Base-by-base conservation (phyloP, 495 filamentous ascomycete genomes). In the Talaromyces stipitatus region DNA sequence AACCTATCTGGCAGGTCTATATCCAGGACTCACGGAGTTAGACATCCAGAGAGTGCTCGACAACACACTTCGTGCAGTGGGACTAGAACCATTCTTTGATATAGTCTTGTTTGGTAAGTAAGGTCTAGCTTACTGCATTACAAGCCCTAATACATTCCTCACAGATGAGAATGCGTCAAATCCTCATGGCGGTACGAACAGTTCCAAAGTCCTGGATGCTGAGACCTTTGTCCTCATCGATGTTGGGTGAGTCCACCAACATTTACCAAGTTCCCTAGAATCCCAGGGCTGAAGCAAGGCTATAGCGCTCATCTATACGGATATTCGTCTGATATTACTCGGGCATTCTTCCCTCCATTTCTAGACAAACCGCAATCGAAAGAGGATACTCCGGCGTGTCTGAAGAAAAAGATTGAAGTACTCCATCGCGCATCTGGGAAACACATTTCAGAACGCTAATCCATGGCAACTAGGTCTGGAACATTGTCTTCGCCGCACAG, bases 291-390 rank as follows among this genome's bases (percentile, higher is more conserved):
- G 58, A 65, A n/a, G n/a, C 63, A 52, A 33, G 10, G 10, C 16
- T 26, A 23, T 45, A 75, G 76, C 1, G 77, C 79, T 2, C 80
- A 81, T 65, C 70, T 78, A n/a, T 68, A 75, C 46, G 78, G 79
- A 22, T 84, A 82, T 61, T 80, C 74, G 18, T 82, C 79, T 12
- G 79, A 84, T 59, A 81, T 84, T 10, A 78, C 74, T 59, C 76
- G 81, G 9, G 81, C 75, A 22, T 84, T 84, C 63, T 80, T 80
- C 58, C 71, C 60, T 30, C 71, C 59, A 26, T 74, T 71, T 51
- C 58, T 68, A 7, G 54, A 56, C 22, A 67, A 63, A 53, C 66
- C 64, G 12, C n/a, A 8, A 8, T 41, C 28, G 57, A 0, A 29
- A 54, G 10, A 52, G 57, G 9, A 12, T n/a, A 10, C 45, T 61